phyloP scores from a whole-genome alignment of 1,139 yeast species.

The Wickerhamomyces sp. region DNA sequence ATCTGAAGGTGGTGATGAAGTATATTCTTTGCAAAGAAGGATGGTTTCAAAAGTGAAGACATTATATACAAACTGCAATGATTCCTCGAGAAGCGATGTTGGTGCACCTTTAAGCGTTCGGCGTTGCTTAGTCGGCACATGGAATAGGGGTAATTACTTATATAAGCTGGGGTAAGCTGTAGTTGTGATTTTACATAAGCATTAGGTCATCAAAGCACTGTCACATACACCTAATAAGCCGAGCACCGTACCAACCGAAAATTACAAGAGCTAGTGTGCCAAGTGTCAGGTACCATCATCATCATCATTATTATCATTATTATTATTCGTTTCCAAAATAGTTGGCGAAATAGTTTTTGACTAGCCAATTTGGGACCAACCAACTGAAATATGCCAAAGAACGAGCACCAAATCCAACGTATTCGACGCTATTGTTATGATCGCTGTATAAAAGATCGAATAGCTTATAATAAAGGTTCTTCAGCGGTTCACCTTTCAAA shows the following conservation, averaged over 20 bases:
- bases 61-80: too few relatives aligned
- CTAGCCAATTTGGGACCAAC: conserved; percentile 22
- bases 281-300: too few relatives aligned
- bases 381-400: conserved; percentile 31
- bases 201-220: not conserved
- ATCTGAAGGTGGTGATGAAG: too few relatives aligned
- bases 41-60: too few relatives aligned
- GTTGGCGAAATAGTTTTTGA: conserved; percentile 12
- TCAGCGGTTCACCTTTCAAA: conserved; percentile 36
- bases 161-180: not conserved
- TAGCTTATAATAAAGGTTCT: conserved; percentile 46
- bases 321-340: conserved; percentile 5
- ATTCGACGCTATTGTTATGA: conserved; percentile 28
- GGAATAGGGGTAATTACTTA: conserved; percentile 1
- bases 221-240: too few relatives aligned
- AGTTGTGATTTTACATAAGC: not conserved
- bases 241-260: too few relatives aligned
- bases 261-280: too few relatives aligned
- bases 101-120: too few relatives aligned
- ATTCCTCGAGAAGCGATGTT: too few relatives aligned
- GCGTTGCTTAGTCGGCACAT: too few relatives aligned
- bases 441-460: conserved; percentile 46
- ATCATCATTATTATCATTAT: not conserved
- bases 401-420: conserved; percentile 49
- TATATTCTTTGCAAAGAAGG: too few relatives aligned